Conservation (phyloP, 305 asterid genomes). For the Fraxinus greggii region DNA sequence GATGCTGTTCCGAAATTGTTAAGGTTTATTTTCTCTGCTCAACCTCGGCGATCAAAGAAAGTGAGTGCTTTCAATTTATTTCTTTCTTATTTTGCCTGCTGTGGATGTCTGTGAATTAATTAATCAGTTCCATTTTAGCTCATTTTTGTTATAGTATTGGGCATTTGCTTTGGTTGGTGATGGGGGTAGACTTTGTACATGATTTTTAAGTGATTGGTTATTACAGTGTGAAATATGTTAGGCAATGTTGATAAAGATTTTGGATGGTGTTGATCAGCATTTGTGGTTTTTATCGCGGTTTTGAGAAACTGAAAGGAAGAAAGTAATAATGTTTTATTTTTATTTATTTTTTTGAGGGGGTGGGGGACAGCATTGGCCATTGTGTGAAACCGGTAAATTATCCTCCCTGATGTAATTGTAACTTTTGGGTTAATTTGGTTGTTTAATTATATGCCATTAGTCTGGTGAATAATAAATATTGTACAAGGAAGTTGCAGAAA, state of each 20-base stretch:
- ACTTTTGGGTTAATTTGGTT: neutral
- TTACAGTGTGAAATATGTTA: conserved; percentile 1
- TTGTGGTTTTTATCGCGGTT: neutral
- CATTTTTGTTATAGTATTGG: neutral
- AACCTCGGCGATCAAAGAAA: conserved; percentile 67
- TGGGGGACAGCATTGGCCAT: neutral
- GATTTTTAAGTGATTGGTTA: neutral
- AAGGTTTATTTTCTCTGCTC: conserved; percentile 89
- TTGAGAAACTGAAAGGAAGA: neutral
- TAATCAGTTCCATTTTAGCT: neutral
- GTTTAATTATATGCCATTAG: neutral
- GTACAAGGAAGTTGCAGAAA: neutral
- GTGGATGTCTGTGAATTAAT: neutral
- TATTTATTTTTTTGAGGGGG: neutral
- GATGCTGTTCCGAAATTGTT: conserved; percentile 75
- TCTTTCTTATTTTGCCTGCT: neutral
- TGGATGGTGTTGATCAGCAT: neutral
- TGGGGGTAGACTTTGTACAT: neutral
- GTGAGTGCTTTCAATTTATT: conserved; percentile 39
- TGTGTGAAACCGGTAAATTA: neutral
- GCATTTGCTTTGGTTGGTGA: neutral
- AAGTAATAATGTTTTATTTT: neutral
- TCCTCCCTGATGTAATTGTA: neutral
- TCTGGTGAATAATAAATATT: conserved; percentile 9
- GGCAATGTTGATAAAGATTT: neutral